Evolutionary conservation across 192 early-diverging fungal species (phyloP), one percentile per base, ranked within the genome.

Genomic region (Chytriomyces sp.): DNA sequence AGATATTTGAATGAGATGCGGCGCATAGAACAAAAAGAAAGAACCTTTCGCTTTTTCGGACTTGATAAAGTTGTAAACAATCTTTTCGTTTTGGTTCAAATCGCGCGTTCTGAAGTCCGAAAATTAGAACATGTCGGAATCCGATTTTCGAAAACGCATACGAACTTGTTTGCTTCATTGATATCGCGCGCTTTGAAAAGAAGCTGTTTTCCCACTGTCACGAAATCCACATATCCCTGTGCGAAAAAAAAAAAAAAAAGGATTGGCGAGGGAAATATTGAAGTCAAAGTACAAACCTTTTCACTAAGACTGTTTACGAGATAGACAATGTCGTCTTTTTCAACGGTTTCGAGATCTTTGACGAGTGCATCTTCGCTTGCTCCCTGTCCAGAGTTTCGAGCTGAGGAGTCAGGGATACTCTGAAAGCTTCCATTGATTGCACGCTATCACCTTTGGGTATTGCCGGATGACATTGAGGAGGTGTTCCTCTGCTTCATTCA

Each of bases 61-160:
- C 78, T 94, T 91, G 66, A 98, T 94, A 28, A 89, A 84, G 61
- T 92, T 89, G 82, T 94, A 98, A 0, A 98, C 89, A 5, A 97
- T 83, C 50, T 85, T 83, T 74, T 94, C 93, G 60, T 96, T 91
- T 57, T 86, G 82, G 10, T 85, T 85, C 79, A 97, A 82, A 43
- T 79, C 82, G 0, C 78, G 72, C 67, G 87, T 82, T 11, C 86
- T 88, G 79, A 5, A 45, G 53, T 47, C 60, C 24, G 18, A 76
- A 18, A 74, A 43, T 8, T 72, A 20, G 13, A 44, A 18, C 9
- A 13, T 13, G 24, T 4, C 16, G 9, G 43, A 26, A 11, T 64
- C 69, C 18, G 45, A 26, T 6, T 13, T 16, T 23, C 16, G 18
- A 16, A 57, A 45, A 4, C 5, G 60, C 23, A 18, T 43, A 11